These are phyloP conservation scores for Fraxinus greggii DNA, from an alignment of 305 asterid genomes.

Conservation along the genomic window DNA sequence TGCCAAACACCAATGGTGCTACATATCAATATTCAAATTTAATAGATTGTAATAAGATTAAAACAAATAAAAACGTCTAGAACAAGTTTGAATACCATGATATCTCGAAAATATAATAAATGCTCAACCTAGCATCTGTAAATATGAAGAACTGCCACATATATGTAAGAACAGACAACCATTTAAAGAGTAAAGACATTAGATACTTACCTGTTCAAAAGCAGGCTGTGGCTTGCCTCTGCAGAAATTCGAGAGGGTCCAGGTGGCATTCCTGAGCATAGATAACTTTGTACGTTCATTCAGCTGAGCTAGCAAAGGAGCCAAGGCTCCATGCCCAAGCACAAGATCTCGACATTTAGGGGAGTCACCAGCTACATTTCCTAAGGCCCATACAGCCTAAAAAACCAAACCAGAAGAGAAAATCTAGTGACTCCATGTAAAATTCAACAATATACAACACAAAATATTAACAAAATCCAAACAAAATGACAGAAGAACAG, in stretches of 20 bases:
- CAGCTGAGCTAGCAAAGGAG: slow-evolving; percentile 5
- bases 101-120: background rate
- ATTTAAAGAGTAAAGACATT: background rate
- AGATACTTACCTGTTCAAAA: slow-evolving; percentile 8
- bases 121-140: background rate
- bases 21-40: no score
- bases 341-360: slow-evolving; percentile 4
- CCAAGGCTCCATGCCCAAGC: slow-evolving; percentile 5
- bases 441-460: background rate
- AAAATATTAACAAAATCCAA: background rate
- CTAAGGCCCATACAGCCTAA: slow-evolving; percentile 17
- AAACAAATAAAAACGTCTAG: background rate
- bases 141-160: background rate
- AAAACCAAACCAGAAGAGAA: background rate
- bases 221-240: slow-evolving; percentile 13
- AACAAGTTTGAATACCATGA: background rate
- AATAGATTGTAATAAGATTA: background rate
- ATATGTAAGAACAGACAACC: background rate
- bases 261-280: slow-evolving; percentile 8
- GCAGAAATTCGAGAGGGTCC: slow-evolving; percentile 12
- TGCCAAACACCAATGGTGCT: no score
- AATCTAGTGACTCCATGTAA: background rate
- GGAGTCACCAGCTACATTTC: slow-evolving; percentile 10
- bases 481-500: background rate
- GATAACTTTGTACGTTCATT: slow-evolving; percentile 6